Conservation (phyloP, 83 land plant genomes). For the Picea abies region DNA sequence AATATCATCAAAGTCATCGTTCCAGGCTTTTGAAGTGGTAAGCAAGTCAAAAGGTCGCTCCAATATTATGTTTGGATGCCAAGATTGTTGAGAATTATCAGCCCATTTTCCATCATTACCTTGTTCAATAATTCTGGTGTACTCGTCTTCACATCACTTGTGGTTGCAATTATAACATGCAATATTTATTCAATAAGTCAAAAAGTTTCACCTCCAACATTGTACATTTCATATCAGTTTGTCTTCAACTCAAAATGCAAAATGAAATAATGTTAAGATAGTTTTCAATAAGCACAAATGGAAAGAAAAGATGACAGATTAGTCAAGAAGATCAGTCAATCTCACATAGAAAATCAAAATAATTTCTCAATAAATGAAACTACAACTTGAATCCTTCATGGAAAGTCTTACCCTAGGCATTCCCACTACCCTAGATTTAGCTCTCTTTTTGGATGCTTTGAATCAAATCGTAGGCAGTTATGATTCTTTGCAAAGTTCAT, state of each 20-base stretch:
- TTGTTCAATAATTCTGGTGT: no score
- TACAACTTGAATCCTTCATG: no score
- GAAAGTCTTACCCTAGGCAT: no score
- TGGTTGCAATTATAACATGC: no score
- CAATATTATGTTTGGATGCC: constrained; percentile 20
- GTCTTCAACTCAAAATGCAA: neutral
- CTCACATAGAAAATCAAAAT: neutral
- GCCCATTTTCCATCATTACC: no score
- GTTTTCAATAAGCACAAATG: no score
- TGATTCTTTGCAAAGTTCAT: constrained; percentile 75
- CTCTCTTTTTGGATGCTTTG: constrained; percentile 41
- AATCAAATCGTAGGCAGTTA: constrained; percentile 71
- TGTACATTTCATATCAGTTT: neutral
- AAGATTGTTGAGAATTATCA: neutral
- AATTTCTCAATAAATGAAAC: neutral
- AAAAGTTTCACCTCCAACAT: no score
- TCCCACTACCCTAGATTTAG: neutral
- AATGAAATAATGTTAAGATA: neutral
- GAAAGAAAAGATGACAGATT: neutral
- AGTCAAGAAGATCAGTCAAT: neutral
- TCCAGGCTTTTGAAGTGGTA: constrained; percentile 58
- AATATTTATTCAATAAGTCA: no score
- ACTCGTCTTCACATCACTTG: no score
- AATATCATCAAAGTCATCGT: constrained; percentile 69
- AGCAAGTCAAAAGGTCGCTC: constrained; percentile 21